Conservation (phyloP, 1,139 yeast genomes). For the Pichia sp. region DNA sequence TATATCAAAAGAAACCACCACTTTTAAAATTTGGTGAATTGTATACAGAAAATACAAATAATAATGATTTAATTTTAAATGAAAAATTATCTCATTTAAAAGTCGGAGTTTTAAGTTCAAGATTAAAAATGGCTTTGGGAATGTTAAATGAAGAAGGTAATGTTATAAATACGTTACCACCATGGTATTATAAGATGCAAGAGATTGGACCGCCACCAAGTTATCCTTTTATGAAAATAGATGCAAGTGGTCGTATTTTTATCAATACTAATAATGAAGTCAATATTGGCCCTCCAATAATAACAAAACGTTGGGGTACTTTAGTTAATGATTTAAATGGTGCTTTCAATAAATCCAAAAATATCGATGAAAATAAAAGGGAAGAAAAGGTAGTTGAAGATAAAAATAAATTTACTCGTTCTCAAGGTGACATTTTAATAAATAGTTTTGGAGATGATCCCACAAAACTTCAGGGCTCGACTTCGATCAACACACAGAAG, state of each 20-base stretch:
- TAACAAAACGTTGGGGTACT: constrained; percentile 13
- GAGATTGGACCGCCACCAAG: constrained; percentile 81
- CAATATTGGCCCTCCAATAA: constrained; percentile 6
- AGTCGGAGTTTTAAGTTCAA: constrained; percentile 65
- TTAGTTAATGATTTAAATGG: constrained; percentile 14
- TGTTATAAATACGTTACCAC: constrained; percentile 44
- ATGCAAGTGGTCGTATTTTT: constrained; percentile 5
- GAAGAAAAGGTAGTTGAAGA: constrained; percentile 21
- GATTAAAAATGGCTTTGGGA: constrained; percentile 63
- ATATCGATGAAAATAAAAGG: constrained; percentile 32
- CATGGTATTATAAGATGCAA: constrained; percentile 75
- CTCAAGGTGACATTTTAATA: constrained; percentile 21
- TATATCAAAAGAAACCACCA: constrained; percentile 68
- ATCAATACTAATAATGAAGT: constrained; percentile 3
- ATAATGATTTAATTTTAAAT: constrained; percentile 18
- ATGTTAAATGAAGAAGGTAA: constrained; percentile 39
- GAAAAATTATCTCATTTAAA: constrained; percentile 34
- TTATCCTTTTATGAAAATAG: constrained; percentile 60
- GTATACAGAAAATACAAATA: constrained; percentile 31
- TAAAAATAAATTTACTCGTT: background rate
- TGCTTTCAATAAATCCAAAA: constrained; percentile 33
- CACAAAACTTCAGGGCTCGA: background rate
- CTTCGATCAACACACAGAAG: too few species aligned
- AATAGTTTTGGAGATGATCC: constrained; percentile 21
- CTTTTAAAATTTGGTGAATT: constrained; percentile 67